Evolutionary conservation across 768 basidiomycete genomes (phyloP), one percentile per base, ranked within the genome.

Genomic region (Mycena floridula): DNA sequence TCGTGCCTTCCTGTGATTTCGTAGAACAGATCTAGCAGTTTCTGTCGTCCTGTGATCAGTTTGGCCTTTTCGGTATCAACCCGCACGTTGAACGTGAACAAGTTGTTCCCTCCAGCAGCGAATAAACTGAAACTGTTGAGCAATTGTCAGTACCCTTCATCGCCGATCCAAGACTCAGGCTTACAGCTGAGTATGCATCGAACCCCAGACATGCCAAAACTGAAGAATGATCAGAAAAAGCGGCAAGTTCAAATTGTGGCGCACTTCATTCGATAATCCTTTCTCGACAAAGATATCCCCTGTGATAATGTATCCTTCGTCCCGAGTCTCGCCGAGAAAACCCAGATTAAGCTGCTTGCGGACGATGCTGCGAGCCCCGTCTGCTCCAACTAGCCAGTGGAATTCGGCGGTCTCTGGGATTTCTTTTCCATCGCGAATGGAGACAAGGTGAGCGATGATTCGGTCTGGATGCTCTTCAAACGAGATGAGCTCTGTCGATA

Each of bases 231-330:
- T 46, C 11, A 26, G 30, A 30, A 26, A 24, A 25, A 20, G 1
- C 16, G 15, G 18, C 8, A 47, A 13, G 26, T 38, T 26, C 42
- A 35, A 23, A n/a, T 24, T 16, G 30, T 13, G 15, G 7, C 6
- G 54, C 62, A 21, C 45, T 67, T 65, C 3, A 51, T 45, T 25
- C 54, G 48, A 26, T 59, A 58, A 2, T 68, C 3, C 0, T 61
- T 63, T 60, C n/a, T n/a, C n/a, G 0, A 69, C 32, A 24, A 61
- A 47, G 22, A 74, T 58, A 46, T 77, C 70, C 2, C 63, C 73
- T 7, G 62, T 54, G 0, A 68, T 42, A 2, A 58, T 37, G 3
- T 43, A 20, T 18, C 64, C 50, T 4, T 54, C 54, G 3, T 62
- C 50, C 6, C 45, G 52, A 0, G 65, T 69, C 47, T 74, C 62